Percentiles rank a stretch among this genome's conserved stretches.
phyloP scores from a whole-genome alignment of 306 rosid species.

The Quercus dentata region DNA sequence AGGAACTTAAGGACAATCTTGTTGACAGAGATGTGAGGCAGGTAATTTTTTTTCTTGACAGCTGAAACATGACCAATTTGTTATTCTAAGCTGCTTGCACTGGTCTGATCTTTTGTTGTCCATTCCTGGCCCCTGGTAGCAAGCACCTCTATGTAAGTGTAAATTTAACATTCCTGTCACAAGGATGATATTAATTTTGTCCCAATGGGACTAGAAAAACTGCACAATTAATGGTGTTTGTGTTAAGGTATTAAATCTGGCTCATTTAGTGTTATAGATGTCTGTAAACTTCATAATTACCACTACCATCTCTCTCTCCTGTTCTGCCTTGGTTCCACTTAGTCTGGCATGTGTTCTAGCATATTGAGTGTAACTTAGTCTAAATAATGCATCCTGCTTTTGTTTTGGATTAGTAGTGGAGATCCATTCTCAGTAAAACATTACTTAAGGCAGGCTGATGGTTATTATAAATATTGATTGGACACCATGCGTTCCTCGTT shows the following conservation, averaged over 20 bases:
- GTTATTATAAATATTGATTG: neutral
- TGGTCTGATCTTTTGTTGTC: neutral
- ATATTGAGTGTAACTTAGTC: neutral
- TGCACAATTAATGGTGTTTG: neutral
- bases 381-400: neutral
- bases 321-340: neutral
- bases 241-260: neutral
- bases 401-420: neutral
- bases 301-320: neutral
- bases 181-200: neutral
- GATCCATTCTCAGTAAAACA: neutral
- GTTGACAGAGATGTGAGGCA: constrained; percentile 71
- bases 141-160: neutral
- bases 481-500: neutral
- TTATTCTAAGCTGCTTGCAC: neutral
- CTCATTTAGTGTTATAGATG: neutral
- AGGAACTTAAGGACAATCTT: constrained; percentile 53
- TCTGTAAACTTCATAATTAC: neutral
- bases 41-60: constrained; percentile 37
- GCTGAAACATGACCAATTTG: neutral
- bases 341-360: neutral
- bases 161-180: neutral
- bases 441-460: neutral
- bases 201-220: neutral
- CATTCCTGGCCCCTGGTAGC: neutral